A percentile compares a stretch with the other conserved stretches of the same genome.
phyloP scores from a whole-genome alignment of 306 rosid species.

The Prunus mira region DNA sequence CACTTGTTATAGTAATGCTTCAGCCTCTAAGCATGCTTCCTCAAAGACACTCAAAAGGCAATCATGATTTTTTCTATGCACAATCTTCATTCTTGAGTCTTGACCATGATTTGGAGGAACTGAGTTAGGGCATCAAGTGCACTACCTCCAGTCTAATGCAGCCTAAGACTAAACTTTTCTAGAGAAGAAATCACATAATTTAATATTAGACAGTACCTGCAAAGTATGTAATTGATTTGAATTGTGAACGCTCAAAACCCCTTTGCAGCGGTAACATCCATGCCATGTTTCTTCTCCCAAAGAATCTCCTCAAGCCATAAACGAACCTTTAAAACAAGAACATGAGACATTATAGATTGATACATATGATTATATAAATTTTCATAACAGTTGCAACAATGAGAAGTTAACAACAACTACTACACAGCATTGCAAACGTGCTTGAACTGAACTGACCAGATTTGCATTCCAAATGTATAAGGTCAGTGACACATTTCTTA shows the following conservation, averaged over 20 bases:
- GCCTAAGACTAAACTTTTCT: neutral
- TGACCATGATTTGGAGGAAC: neutral
- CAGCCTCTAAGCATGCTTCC: neutral
- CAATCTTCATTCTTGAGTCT: neutral
- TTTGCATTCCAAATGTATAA: neutral
- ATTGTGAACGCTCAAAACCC: conserved; percentile 58
- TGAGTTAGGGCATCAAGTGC: neutral
- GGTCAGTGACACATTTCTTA: neutral
- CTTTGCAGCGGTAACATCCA: conserved; percentile 97
- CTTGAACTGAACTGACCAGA: neutral
- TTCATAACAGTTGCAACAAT: neutral
- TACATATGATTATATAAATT: neutral
- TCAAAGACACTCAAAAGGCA: neutral
- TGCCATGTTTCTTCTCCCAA: conserved; percentile 90
- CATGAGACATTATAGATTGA: conserved; percentile 8
- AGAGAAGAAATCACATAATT: neutral
- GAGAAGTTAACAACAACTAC: neutral
- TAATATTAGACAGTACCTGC: conserved; percentile 54
- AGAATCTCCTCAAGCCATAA: conserved; percentile 93
- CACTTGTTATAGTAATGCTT: neutral
- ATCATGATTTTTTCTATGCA: neutral
- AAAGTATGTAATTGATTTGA: conserved; percentile 77
- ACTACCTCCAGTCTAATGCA: neutral
- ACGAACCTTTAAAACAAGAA: conserved; percentile 46
- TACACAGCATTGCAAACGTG: neutral